Evolutionary conservation across 345 rosid genomes (phyloP), one percentile per base, ranked within the genome.

Genomic region (Aegle marmelos): DNA sequence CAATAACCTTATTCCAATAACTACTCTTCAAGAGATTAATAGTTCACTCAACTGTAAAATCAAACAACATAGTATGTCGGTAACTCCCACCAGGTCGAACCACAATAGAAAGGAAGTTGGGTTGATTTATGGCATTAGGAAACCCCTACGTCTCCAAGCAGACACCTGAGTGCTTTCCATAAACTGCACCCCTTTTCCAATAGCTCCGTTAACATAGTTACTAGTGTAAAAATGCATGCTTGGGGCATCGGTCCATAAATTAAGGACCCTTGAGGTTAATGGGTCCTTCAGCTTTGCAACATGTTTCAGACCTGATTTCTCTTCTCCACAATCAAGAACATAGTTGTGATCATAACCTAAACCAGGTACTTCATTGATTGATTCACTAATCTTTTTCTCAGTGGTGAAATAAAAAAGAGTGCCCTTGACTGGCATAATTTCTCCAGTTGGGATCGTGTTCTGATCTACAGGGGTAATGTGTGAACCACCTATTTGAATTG

Each of bases 61-160:
- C 93, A 33, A 84, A 96, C 75, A 96, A 74, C 98, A 96, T 96
- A 3, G 93, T 79, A 79, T 94, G 95, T 75, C 65, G 76, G 76
- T 93, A 93, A 83, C 86, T 91, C 82, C 89, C 88, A 67, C 99
- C 95, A n/a, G 95, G 94, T 74, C 83, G 91, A 77, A 93, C 87
- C 30, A 96, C 87, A 36, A 94, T 82, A 0, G 97, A 87, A 0
- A 97, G 99, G 79, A 96, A 96, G 84, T 90, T 91, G 4, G 87
- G 83, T 74, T 89, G 91, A 84, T 92, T 96, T 16, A 96, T 83
- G 65, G 98, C 97, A 61, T 93, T 96, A 0, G 98, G 98, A 71
- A 89, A 96, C 21, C 99, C 98, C 50, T 92, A 98, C 0, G 97
- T 93, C 90, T 96, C 98, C 87, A 93, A 84, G 87, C 99, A 96